A percentile compares a stretch with the other conserved stretches of the same genome.
These are phyloP conservation scores for Microcera coccophila DNA, from an alignment of 2,329 filamentous ascomycete genomes.

Conservation along the genomic window DNA sequence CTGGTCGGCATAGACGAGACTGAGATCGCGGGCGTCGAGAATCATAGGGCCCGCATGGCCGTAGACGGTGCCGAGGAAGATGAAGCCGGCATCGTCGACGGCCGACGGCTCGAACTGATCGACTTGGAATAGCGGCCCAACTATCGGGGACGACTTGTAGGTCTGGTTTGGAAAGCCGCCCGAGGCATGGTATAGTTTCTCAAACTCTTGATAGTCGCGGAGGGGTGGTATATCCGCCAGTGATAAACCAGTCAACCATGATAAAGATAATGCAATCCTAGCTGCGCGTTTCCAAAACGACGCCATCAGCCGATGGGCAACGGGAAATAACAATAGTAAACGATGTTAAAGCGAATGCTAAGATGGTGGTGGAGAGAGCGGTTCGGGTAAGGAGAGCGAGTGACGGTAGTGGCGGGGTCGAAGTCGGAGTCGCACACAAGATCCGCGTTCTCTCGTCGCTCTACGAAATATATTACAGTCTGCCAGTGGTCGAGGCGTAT, in stretches of 20 bases:
- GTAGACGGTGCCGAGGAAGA: constrained; percentile 32
- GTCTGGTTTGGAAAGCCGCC: constrained; percentile 30
- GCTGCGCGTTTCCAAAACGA: constrained; percentile 6
- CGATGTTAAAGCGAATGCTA: not conserved
- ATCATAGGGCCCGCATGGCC: constrained; percentile 33
- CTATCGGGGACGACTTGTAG: constrained; percentile 31
- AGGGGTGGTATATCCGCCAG: constrained; percentile 25
- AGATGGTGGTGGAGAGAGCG: not conserved
- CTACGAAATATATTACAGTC: no score
- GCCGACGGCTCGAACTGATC: constrained; percentile 26
- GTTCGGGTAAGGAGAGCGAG: no score
- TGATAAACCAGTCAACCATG: constrained; percentile 8
- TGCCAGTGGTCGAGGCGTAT: no score
- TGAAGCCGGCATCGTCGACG: constrained; percentile 28
- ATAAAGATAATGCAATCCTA: constrained; percentile 3
- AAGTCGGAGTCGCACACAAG: no score
- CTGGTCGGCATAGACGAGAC: constrained; percentile 37
- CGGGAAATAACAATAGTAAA: not conserved
- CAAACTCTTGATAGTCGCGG: constrained; percentile 27
- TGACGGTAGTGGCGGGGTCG: no score
- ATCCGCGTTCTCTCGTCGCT: no score
- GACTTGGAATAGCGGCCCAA: constrained; percentile 34
- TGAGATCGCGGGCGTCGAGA: constrained; percentile 33
- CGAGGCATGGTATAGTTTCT: constrained; percentile 20
- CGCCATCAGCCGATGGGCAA: constrained; percentile 6